A percentile compares a stretch with the other conserved stretches of the same genome.
phyloP scores from a whole-genome alignment of 2,329 filamentous ascomycete species.

The Madurella fahalii region DNA sequence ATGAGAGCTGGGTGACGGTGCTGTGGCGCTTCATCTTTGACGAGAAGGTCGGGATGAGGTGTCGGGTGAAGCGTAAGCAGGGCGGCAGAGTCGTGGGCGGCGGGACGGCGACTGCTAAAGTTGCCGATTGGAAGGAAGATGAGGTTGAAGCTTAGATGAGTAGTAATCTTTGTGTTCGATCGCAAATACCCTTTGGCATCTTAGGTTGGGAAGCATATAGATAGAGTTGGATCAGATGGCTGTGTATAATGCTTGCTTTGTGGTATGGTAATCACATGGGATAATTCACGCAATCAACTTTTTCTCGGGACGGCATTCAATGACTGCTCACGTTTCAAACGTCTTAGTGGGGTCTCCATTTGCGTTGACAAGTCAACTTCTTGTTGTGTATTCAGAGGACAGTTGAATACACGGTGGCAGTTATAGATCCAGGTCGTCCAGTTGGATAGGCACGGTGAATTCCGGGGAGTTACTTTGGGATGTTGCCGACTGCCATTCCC shows the following conservation, averaged over 20 bases:
- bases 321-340: no score
- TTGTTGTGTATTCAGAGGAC: no score
- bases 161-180: not conserved
- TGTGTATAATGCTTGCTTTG: not conserved
- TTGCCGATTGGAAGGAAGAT: slow-evolving; percentile 59
- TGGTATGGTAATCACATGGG: not conserved
- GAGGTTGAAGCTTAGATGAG: slow-evolving; percentile 59
- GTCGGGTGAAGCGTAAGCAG: slow-evolving; percentile 86
- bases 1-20: slow-evolving; percentile 87
- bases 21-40: slow-evolving; percentile 96
- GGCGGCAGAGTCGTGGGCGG: slow-evolving; percentile 61
- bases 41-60: slow-evolving; percentile 82
- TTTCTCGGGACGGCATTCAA: no score
- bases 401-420: no score
- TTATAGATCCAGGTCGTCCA: no score
- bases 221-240: not conserved
- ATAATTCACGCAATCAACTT: no score
- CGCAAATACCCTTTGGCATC: not conserved
- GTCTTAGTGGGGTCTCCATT: no score
- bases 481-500: no score
- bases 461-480: no score
- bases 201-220: not conserved
- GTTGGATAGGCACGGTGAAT: no score
- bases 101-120: slow-evolving; percentile 36
- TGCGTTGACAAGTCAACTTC: no score